Conservation (phyloP, 148 eudicot species). For the Spergularia bocconei region DNA sequence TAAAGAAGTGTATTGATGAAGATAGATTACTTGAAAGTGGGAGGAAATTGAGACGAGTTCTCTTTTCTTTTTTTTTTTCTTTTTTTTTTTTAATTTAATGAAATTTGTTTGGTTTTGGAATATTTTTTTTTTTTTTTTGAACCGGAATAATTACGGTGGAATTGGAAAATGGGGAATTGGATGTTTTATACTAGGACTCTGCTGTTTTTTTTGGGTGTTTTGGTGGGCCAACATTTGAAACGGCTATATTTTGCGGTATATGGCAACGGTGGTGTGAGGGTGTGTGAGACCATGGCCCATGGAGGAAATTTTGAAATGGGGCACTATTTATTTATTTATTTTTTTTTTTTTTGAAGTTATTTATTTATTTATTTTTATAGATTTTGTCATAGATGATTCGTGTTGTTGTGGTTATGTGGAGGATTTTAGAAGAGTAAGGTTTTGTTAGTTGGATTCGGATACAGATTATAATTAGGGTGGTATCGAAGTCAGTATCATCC, state of each 20-base stretch:
- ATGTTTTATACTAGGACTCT: background rate
- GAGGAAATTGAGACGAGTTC: too few relatives aligned
- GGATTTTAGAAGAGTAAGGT: background rate
- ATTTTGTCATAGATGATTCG: too few relatives aligned
- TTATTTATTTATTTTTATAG: too few relatives aligned
- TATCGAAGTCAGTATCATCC: too few relatives aligned
- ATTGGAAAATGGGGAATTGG: background rate
- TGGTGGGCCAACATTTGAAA: slow-evolving; percentile 8
- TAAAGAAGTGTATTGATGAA: background rate
- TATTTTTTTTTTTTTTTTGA: too few relatives aligned
- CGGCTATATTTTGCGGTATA: slow-evolving; percentile 19
- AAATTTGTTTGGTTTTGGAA: too few relatives aligned
- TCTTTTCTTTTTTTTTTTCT: too few relatives aligned
- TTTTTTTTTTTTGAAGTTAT: too few relatives aligned
- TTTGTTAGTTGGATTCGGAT: background rate
- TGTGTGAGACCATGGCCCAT: slow-evolving; percentile 1
- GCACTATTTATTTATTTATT: too few relatives aligned
- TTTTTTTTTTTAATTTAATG: too few relatives aligned
- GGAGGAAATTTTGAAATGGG: background rate
- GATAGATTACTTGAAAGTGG: background rate
- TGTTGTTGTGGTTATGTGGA: background rate
- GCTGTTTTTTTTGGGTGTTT: too few relatives aligned
- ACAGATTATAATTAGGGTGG: too few relatives aligned
- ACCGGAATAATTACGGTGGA: background rate
- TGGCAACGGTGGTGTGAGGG: background rate